Conservation (phyloP, 495 filamentous ascomycete genomes). For the Articulospora tetracladia region DNA sequence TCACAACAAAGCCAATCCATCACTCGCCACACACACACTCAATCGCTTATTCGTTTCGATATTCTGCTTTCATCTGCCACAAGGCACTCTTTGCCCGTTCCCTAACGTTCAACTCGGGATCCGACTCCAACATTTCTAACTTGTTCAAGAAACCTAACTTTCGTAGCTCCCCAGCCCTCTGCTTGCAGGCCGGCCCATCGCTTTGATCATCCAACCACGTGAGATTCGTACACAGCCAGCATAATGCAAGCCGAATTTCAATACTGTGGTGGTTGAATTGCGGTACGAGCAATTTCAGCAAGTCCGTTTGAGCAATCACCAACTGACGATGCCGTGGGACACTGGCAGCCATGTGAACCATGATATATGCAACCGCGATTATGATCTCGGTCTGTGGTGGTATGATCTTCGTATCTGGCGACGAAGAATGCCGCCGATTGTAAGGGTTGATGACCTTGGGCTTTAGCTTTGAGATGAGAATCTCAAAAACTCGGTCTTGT, state of each 20-base stretch:
- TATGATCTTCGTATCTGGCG: constrained; percentile 29
- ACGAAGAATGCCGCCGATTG: constrained; percentile 27
- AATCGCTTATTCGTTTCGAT: not conserved
- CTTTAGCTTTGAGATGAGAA: constrained; percentile 68
- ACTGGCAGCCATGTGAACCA: constrained; percentile 84
- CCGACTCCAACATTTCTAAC: constrained; percentile 60
- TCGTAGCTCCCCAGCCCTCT: constrained; percentile 63
- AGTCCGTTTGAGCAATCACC: constrained; percentile 50
- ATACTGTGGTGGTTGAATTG: constrained; percentile 69
- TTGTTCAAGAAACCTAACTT: constrained; percentile 66
- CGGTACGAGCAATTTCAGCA: constrained; percentile 59
- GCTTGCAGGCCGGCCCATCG: constrained; percentile 56
- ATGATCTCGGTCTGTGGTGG: constrained; percentile 70
- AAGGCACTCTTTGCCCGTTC: constrained; percentile 79
- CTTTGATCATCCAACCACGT: constrained; percentile 70
- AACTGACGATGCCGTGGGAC: constrained; percentile 68
- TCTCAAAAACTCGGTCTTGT: constrained; percentile 68
- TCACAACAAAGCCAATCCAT: not conserved
- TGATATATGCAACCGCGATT: constrained; percentile 64
- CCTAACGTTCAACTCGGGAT: constrained; percentile 76
- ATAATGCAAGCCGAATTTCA: constrained; percentile 68
- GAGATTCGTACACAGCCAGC: constrained; percentile 80
- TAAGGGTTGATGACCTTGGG: constrained; percentile 48
- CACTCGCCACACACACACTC: not conserved
- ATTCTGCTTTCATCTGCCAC: constrained; percentile 51